A percentile compares a stretch with the other conserved stretches of the same genome.
These are phyloP conservation scores for Sanghuangporus baumii DNA, from an alignment of 1,284 basidiomycete genomes.

Conservation along the genomic window DNA sequence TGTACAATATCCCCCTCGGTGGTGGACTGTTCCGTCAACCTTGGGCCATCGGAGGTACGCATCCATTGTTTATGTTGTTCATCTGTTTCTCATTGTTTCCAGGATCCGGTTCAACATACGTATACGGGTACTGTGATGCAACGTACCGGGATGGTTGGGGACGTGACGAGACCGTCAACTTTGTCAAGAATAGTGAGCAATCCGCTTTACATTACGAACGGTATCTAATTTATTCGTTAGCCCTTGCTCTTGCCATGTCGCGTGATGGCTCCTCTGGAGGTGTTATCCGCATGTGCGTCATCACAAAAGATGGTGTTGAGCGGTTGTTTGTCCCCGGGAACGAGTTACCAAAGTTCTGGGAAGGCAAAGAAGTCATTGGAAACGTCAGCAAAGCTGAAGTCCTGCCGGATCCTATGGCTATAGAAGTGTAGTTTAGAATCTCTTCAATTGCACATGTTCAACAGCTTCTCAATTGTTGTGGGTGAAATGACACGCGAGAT, in stretches of 20 bases:
- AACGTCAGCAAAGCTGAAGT: conserved; percentile 20
- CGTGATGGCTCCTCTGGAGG: conserved; percentile 98
- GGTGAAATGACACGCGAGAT: neutral
- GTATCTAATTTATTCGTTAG: conserved; percentile 36
- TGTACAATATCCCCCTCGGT: conserved; percentile 94
- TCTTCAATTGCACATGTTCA: neutral
- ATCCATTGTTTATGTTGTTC: neutral
- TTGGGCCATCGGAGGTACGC: conserved; percentile 91
- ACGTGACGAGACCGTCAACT: conserved; percentile 86
- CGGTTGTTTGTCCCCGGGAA: conserved; percentile 94
- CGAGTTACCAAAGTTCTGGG: conserved; percentile 83
- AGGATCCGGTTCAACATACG: conserved; percentile 97
- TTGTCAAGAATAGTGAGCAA: conserved; percentile 89
- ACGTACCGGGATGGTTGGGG: conserved; percentile 96
- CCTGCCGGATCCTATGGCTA: conserved; percentile 46
- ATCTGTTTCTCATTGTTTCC: conserved; percentile 9
- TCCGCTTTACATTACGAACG: neutral
- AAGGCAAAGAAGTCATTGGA: conserved; percentile 67
- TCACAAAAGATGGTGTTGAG: conserved; percentile 89
- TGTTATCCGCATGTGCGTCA: conserved; percentile 95
- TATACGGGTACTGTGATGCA: conserved; percentile 98
- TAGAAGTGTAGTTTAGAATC: conserved; percentile 42
- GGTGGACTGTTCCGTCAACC: conserved; percentile 93
- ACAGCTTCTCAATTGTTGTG: neutral
- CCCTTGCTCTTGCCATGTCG: conserved; percentile 93